Evolutionary conservation across 2,329 filamentous ascomycete species (phyloP).

Genomic region (Nemania diffusa): DNA sequence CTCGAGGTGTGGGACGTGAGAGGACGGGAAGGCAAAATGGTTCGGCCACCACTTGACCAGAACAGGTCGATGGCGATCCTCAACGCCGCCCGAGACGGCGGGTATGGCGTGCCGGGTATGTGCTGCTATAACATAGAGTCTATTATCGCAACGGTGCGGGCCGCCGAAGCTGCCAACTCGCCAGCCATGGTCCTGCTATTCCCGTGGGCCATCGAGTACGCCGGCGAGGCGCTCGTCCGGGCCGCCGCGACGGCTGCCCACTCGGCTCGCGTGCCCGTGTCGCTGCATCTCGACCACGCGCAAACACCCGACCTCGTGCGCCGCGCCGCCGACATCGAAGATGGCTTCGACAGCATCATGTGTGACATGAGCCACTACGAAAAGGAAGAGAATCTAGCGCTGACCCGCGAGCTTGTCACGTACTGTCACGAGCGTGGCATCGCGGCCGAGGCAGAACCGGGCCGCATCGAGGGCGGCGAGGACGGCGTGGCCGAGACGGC

Average conservation of each 20-base stretch:
- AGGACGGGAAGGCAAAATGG: slow-evolving; percentile 45
- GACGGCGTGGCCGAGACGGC: slow-evolving; percentile 71
- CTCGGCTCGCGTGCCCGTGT: slow-evolving; percentile 67
- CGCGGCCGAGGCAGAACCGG: slow-evolving; percentile 76
- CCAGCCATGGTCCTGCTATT: slow-evolving; percentile 79
- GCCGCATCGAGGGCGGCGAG: slow-evolving; percentile 73
- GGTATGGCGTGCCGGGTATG: slow-evolving; percentile 70
- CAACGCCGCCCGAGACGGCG: slow-evolving; percentile 63
- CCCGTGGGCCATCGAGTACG: slow-evolving; percentile 77
- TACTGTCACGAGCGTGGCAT: slow-evolving; percentile 74
- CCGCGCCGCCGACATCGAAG: slow-evolving; percentile 65
- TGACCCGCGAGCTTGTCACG: slow-evolving; percentile 69
- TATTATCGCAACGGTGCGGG: slow-evolving; percentile 74
- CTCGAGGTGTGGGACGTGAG: neutral
- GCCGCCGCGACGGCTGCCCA: slow-evolving; percentile 66
- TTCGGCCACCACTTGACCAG: slow-evolving; percentile 52
- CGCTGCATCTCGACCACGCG: slow-evolving; percentile 73
- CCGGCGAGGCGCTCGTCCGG: slow-evolving; percentile 64
- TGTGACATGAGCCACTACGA: slow-evolving; percentile 80
- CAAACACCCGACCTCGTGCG: slow-evolving; percentile 71
- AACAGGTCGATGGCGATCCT: slow-evolving; percentile 68
- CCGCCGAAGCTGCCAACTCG: slow-evolving; percentile 73
- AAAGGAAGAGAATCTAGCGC: slow-evolving; percentile 73
- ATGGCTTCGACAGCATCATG: slow-evolving; percentile 77
- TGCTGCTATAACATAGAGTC: slow-evolving; percentile 76